Evolutionary conservation across 441 rosid species (phyloP).

Genomic region (Jatropha multifida): DNA sequence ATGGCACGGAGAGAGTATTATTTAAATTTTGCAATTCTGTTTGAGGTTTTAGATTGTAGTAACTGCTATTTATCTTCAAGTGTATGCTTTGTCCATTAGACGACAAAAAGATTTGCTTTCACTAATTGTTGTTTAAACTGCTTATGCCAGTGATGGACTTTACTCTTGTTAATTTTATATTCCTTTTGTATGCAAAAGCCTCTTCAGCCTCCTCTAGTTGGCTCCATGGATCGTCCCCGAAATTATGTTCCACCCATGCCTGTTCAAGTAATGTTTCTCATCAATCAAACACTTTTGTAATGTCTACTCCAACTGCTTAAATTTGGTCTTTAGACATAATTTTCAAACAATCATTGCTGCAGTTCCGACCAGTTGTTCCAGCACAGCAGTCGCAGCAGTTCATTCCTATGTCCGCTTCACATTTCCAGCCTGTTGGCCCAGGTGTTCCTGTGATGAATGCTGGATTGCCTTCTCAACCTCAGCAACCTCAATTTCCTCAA

Average conservation of each 20-base stretch:
- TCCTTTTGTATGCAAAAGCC: slow-evolving; percentile 38
- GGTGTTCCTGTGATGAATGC: slow-evolving; percentile 53
- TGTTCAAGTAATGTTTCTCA: slow-evolving; percentile 59
- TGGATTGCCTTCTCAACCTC: slow-evolving; percentile 69
- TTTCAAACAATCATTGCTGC: slow-evolving; percentile 23
- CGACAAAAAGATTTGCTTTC: neutral
- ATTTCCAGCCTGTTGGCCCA: slow-evolving; percentile 60
- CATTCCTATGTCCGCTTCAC: slow-evolving; percentile 59
- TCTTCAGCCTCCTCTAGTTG: slow-evolving; percentile 53
- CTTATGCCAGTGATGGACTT: slow-evolving; percentile 19
- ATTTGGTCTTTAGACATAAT: slow-evolving; percentile 14
- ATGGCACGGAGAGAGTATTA: too few species aligned
- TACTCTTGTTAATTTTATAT: slow-evolving; percentile 18
- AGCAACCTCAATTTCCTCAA: slow-evolving; percentile 57
- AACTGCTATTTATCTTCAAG: slow-evolving; percentile 7
- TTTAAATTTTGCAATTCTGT: neutral
- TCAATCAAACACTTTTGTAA: slow-evolving; percentile 10
- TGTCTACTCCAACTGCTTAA: slow-evolving; percentile 8
- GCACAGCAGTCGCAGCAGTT: slow-evolving; percentile 63
- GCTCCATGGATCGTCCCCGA: slow-evolving; percentile 63
- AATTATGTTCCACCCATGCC: slow-evolving; percentile 65
- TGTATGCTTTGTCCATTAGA: neutral
- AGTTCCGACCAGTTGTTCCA: slow-evolving; percentile 65
- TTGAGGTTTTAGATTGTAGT: slow-evolving; percentile 5
- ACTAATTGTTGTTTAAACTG: slow-evolving; percentile 4